Base-by-base conservation (phyloP, 2,329 filamentous ascomycete species). In the Domatiomyces catenatus region DNA sequence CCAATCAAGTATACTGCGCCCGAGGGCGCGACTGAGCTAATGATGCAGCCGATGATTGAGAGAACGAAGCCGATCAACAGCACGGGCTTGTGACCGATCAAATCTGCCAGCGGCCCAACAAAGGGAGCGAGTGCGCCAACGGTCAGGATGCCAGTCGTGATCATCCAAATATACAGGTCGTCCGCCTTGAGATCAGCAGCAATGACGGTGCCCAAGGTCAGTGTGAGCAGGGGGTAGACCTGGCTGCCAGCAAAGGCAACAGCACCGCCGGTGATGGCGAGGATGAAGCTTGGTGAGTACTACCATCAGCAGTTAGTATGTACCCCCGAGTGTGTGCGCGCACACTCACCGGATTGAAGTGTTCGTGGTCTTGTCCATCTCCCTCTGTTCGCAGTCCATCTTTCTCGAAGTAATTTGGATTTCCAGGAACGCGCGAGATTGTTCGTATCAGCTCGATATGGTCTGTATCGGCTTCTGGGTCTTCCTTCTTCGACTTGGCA, bases 361-460 rank as follows among this genome's bases (percentile, higher is more conserved):
- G 66, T 48, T 72, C 70, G 60, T 72, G 70, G 50, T 70, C 67
- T 47, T 68, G 67, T 32, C 68, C 72, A 57, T 75, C 71, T 20
- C 68, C 70, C 52, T 72, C 67, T 3, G 67, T 71, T 15, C 69
- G 63, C 2, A 72, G 54, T 20, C 69, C 70, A 57, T 67, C 59
- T 52, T 72, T 71, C 54, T 75, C 71, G 54, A 70, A 70, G 59
- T 74, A 71, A 50, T 67, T 64, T 8, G 58, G 54, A 52, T 72
- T 56, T 15, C 62, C 65, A 39, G 61, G 59, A n/a, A 62, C 57
- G n/a, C 53, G 54, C 47, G 64, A 60, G 45, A 62, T 57, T 22
- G 62, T 61, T 47, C 58, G 59, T 28, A 61, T 52, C 46, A 59
- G 55, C 43, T 61, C 59, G 42, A 63, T 54, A 52, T 62, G 61